These are phyloP conservation scores for Trametes cingulata DNA, from an alignment of 768 basidiomycete species.

Conservation along the genomic window DNA sequence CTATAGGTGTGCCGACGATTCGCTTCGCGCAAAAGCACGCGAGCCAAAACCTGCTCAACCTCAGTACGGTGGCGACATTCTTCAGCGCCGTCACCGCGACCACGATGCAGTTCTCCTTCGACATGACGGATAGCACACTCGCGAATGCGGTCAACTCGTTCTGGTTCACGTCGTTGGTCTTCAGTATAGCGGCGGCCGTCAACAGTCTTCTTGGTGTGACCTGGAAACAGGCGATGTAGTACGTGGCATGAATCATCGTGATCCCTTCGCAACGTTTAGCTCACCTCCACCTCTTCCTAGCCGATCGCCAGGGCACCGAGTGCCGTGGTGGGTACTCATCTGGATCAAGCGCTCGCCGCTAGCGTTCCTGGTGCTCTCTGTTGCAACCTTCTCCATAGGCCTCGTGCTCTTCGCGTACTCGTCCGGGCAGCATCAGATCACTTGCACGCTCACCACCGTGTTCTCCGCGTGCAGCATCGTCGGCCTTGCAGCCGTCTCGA, in stretches of 20 bases:
- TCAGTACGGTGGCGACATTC: slow-evolving; percentile 78
- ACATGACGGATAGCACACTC: slow-evolving; percentile 38
- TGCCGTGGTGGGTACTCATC: slow-evolving; percentile 82
- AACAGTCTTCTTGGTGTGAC: slow-evolving; percentile 76
- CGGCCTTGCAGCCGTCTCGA: slow-evolving; percentile 67
- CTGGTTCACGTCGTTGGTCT: slow-evolving; percentile 76
- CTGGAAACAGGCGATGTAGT: slow-evolving; percentile 87
- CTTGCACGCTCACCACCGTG: slow-evolving; percentile 72
- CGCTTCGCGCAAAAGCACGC: slow-evolving; percentile 74
- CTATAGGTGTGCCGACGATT: slow-evolving; percentile 74
- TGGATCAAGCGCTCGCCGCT: slow-evolving; percentile 87
- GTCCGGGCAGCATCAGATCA: slow-evolving; percentile 58
- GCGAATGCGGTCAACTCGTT: slow-evolving; percentile 65
- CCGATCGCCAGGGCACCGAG: slow-evolving; percentile 73
- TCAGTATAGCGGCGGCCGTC: slow-evolving; percentile 76
- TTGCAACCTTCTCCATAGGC: slow-evolving; percentile 80
- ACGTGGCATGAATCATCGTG: slow-evolving; percentile 33
- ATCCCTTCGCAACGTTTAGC: slow-evolving; percentile 18
- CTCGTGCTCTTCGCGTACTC: slow-evolving; percentile 78
- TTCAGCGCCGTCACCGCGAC: slow-evolving; percentile 77
- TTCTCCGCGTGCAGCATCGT: slow-evolving; percentile 75
- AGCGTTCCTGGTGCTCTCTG: slow-evolving; percentile 81
- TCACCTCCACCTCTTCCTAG: no score
- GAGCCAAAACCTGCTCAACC: slow-evolving; percentile 61
- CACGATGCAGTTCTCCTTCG: slow-evolving; percentile 68